A percentile compares a stretch with the other conserved stretches of the same genome.
Evolutionary conservation across 1,139 yeast genomes (phyloP).

Genomic region (Candida dubliniensis): DNA sequence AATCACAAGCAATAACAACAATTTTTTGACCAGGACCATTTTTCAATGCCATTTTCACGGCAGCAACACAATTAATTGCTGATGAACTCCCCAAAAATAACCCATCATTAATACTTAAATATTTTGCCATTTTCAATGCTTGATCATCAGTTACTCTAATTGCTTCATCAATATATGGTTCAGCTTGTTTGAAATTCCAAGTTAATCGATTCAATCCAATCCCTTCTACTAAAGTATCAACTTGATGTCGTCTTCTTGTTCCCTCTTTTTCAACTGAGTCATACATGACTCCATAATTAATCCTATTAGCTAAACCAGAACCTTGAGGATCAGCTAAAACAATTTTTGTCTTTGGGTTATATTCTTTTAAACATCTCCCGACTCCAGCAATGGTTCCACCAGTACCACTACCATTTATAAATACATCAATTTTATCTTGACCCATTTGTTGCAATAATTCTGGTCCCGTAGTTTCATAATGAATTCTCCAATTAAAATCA

Average conservation of each 20-base stretch:
- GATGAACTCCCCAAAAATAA: conserved; percentile 89
- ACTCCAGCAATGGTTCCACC: conserved; percentile 92
- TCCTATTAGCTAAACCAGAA: conserved; percentile 81
- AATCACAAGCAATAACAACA: conserved; percentile 90
- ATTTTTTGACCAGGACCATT: conserved; percentile 66
- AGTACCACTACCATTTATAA: conserved; percentile 76
- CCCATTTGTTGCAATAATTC: conserved; percentile 75
- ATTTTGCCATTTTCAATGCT: conserved; percentile 87
- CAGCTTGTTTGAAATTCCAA: conserved; percentile 74
- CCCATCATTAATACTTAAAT: conserved; percentile 79
- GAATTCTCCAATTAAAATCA: conserved; percentile 85
- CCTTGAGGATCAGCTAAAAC: conserved; percentile 96
- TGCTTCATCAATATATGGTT: conserved; percentile 70
- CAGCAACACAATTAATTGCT: conserved; percentile 92
- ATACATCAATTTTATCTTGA: conserved; percentile 56
- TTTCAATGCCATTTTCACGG: conserved; percentile 61
- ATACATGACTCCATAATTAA: conserved; percentile 91
- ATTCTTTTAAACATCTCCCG: conserved; percentile 64
- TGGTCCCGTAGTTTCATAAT: conserved; percentile 84
- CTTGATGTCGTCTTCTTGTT: conserved; percentile 91
- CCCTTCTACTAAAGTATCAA: conserved; percentile 92
- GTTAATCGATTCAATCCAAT: conserved; percentile 89
- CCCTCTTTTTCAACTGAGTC: conserved; percentile 89
- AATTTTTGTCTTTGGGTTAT: conserved; percentile 35
- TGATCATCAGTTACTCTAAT: conserved; percentile 75